Percentiles rank a stretch among this genome's conserved stretches.
Evolutionary conservation across 2,329 filamentous ascomycete genomes (phyloP).

Genomic region (Trichoderma gracile): DNA sequence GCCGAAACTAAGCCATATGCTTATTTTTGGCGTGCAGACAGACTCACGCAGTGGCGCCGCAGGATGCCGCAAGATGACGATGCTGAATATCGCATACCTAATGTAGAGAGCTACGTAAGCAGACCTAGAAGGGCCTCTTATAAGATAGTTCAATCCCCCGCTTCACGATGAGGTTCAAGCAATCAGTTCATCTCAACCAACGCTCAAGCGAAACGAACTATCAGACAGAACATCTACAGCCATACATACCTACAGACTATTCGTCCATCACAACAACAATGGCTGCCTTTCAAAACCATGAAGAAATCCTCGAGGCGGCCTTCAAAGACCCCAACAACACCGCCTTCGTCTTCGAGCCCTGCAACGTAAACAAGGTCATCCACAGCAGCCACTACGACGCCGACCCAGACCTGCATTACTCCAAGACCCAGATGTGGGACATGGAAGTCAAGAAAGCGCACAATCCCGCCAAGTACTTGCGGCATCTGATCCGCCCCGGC

Average conservation of each 20-base stretch:
- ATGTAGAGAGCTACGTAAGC: not conserved
- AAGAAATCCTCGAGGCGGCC: slow-evolving; percentile 25
- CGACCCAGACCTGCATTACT: slow-evolving; percentile 28
- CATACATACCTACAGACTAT: not conserved
- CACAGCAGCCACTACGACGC: slow-evolving; percentile 24
- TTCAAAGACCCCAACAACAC: slow-evolving; percentile 26
- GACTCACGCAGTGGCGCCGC: not conserved
- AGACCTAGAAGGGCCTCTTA: not conserved
- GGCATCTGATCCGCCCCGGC: slow-evolving; percentile 26
- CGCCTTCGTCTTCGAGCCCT: slow-evolving; percentile 17
- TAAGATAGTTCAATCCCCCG: not conserved
- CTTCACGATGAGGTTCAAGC: not conserved
- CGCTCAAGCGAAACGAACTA: not conserved
- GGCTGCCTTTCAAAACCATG: slow-evolving; percentile 18
- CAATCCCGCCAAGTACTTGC: slow-evolving; percentile 27
- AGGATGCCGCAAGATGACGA: not conserved
- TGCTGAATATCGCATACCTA: not conserved
- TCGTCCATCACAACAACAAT: not conserved
- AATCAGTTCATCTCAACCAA: not conserved
- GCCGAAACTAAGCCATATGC: not conserved
- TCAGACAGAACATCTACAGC: not conserved
- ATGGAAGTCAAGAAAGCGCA: slow-evolving; percentile 29
- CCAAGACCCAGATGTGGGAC: slow-evolving; percentile 29
- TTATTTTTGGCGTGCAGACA: not conserved
- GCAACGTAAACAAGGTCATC: slow-evolving; percentile 28